These are phyloP conservation scores for Rhazya stricta DNA, from an alignment of 257 asterid genomes.

Conservation along the genomic window DNA sequence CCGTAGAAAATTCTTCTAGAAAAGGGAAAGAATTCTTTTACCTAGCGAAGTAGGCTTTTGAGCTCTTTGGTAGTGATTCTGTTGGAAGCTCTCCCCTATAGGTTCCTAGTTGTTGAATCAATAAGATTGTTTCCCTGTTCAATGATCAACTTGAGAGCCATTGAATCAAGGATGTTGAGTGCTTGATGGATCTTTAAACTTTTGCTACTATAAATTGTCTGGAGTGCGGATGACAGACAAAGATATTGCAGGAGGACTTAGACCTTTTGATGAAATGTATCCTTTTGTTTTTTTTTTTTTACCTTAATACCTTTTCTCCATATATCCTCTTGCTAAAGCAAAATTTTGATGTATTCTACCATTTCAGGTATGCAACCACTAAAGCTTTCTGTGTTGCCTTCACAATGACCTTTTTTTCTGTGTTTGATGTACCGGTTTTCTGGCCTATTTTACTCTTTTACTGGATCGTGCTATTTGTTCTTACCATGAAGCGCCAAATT, in stretches of 20 bases:
- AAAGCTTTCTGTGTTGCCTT: conserved; percentile 70
- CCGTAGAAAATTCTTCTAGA: background rate
- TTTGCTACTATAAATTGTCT: background rate
- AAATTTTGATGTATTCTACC: background rate
- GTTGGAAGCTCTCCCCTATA: too few species aligned
- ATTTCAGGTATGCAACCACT: conserved; percentile 68
- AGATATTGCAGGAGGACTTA: background rate
- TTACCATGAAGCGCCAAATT: conserved; percentile 83
- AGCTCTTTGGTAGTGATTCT: background rate
- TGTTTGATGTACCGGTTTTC: conserved; percentile 76
- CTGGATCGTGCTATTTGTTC: conserved; percentile 69
- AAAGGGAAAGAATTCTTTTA: background rate
- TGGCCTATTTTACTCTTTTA: conserved; percentile 77
- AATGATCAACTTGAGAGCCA: background rate
- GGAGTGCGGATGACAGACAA: background rate
- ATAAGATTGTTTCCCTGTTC: background rate
- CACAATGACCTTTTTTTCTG: conserved; percentile 69
- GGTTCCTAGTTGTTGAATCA: background rate
- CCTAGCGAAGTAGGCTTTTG: background rate
- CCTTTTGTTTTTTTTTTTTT: background rate
- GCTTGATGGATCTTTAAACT: background rate
- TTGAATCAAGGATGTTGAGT: background rate
- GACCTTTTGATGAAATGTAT: background rate
- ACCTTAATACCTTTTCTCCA: background rate
- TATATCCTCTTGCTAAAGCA: background rate